Base-by-base conservation (phyloP, 2,329 filamentous ascomycete genomes). In the Ophiosphaerella herpotricha region DNA sequence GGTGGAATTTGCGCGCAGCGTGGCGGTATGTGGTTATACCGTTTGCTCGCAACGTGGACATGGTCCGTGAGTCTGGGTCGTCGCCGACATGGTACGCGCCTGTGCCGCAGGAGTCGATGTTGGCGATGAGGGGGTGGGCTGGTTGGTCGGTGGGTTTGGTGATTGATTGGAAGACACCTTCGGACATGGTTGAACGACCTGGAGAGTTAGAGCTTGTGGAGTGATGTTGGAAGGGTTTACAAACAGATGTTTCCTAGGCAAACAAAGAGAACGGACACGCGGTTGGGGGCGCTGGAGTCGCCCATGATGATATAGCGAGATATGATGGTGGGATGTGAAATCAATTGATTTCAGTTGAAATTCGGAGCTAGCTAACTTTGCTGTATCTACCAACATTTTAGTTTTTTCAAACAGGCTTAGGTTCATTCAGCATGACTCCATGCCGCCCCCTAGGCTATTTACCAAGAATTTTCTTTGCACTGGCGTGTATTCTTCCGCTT, bases 211-310 rank as follows among this genome's bases (percentile, higher is more conserved):
- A 47, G 39, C 35, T 33, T 29, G 14, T 39, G 14, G 21, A 12
- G 44, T 37, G 45, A 47, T 83, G 81, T 72, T 31, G 16, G 45
- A 43, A 42, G 38, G 41, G 43, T 47, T 11, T 14, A 53, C 73
- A 43, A 67, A 83, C 91, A 99, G 68, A 97, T 97, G 75, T 99
- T 99, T 72, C 94, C 94, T 31, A 97, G 82, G 76, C 94, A 99
- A 63, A 97, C 93, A 71, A 97, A 97, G 44, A 97, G 84, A 33
- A 97, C 88, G 2, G 87, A 91, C 46, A 90, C 67, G 61, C 70
- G 67, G 39, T 64, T 66, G 29, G 58, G 55, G 21, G 64, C 51
- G 4, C 11, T 36, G 8, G 52, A 40, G 39, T 44, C 41, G 32
- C 45, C 43, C 55, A 58, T 58, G 2, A 16, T 53, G 55, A n/a